These are phyloP conservation scores for Alopecurus myosuroides DNA, from an alignment of 176 grass and related monocot species.

Conservation along the genomic window DNA sequence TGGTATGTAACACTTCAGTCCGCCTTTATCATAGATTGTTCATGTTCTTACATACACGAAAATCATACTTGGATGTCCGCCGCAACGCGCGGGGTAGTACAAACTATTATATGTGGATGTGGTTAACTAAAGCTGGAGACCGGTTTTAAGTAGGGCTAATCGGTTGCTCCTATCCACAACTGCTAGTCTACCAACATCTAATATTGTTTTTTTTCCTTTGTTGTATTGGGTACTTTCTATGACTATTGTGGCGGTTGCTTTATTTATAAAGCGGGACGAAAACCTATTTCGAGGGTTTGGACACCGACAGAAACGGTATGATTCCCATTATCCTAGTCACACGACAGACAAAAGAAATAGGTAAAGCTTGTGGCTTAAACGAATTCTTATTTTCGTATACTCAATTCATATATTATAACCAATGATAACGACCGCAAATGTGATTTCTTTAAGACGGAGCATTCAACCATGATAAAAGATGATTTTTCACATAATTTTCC, in stretches of 20 bases:
- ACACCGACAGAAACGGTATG: neutral
- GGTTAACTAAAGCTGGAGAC: slow-evolving; percentile 3
- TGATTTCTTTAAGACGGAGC: neutral
- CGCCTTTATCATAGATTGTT: no score
- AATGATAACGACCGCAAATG: neutral
- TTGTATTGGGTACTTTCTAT: no score
- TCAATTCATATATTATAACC: neutral
- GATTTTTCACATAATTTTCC: neutral
- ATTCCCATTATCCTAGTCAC: neutral
- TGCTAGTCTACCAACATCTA: neutral
- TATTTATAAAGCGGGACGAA: no score
- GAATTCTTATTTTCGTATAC: neutral
- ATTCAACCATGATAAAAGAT: neutral
- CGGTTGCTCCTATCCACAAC: slow-evolving; percentile 11
- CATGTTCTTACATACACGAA: no score
- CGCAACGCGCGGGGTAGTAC: no score
- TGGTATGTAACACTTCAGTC: no score
- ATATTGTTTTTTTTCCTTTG: no score
- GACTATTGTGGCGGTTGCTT: no score
- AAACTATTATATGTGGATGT: neutral
- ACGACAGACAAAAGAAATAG: neutral
- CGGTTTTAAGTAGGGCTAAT: slow-evolving; percentile 5
- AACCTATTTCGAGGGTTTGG: no score
- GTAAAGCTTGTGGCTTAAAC: neutral
- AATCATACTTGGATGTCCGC: no score